phyloP scores from a whole-genome alignment of 805 yeast genomes.

The Lachancea dasiensis region DNA sequence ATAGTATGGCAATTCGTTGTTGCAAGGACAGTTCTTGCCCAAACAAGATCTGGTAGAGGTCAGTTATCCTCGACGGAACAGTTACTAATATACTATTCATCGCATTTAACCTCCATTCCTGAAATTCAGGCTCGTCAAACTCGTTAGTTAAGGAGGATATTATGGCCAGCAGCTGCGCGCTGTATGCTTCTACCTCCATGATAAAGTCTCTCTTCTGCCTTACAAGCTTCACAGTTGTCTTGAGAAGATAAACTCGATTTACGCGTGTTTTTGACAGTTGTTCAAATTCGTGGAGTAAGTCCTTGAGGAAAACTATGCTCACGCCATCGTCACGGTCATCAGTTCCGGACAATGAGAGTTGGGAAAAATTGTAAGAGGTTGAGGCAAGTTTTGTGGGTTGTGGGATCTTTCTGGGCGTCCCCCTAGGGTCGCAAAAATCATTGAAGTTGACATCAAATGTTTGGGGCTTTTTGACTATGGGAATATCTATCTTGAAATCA shows the following conservation, averaged over 20 bases:
- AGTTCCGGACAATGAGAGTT: slow-evolving; percentile 3
- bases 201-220: slow-evolving; percentile 57
- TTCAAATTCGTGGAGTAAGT: slow-evolving; percentile 52
- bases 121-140: slow-evolving; percentile 54
- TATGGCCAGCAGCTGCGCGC: slow-evolving; percentile 45
- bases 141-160: slow-evolving; percentile 52
- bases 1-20: slow-evolving; percentile 62
- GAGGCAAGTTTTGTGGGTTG: too few relatives aligned
- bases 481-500: slow-evolving; percentile 19
- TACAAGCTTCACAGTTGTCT: slow-evolving; percentile 46
- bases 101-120: slow-evolving; percentile 56
- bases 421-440: not conserved
- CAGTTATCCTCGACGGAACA: slow-evolving; percentile 40
- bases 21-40: slow-evolving; percentile 78
- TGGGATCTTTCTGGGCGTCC: too few relatives aligned
- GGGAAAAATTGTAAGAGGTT: not conserved
- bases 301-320: slow-evolving; percentile 69
- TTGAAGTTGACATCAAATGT: not conserved
- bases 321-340: slow-evolving; percentile 34
- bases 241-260: slow-evolving; percentile 36
- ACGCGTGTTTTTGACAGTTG: slow-evolving; percentile 39
- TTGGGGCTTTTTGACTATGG: slow-evolving; percentile 11
- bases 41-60: slow-evolving; percentile 41
- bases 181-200: slow-evolving; percentile 53
- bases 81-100: slow-evolving; percentile 59